Conservation (phyloP, 208 protist genomes). For the Leishmania martiniquensis region DNA sequence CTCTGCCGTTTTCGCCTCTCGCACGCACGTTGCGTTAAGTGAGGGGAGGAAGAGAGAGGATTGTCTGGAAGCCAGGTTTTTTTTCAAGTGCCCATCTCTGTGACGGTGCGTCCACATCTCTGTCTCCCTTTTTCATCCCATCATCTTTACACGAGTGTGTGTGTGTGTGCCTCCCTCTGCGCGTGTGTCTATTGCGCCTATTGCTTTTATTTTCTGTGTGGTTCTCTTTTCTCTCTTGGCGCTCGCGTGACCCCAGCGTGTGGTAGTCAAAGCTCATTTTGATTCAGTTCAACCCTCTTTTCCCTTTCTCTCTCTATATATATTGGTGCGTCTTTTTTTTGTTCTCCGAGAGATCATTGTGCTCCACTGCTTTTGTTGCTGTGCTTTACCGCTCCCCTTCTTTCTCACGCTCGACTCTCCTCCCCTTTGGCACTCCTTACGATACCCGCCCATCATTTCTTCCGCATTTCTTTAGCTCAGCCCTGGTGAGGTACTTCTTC, state of each 20-base stretch:
- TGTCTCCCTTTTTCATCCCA: neutral
- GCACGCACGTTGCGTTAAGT: no score
- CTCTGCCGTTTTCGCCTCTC: no score
- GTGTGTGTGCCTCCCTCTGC: neutral
- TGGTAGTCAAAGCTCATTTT: neutral
- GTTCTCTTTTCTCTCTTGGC: neutral
- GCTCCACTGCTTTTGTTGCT: no score
- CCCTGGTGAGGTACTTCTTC: no score
- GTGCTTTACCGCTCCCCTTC: neutral
- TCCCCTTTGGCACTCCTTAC: no score
- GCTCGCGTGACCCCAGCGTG: neutral
- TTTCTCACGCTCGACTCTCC: neutral
- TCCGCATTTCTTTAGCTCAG: no score
- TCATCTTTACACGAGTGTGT: neutral
- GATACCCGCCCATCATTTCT: no score
- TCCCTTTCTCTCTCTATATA: neutral
- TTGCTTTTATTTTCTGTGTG: neutral
- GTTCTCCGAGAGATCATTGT: no score
- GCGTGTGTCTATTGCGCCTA: neutral
- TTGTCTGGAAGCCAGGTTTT: no score
- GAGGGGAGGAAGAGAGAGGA: no score
- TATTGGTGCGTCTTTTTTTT: neutral
- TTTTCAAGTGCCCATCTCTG: no score
- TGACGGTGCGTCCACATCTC: no score
- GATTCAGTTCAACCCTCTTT: neutral